Percentiles rank a stretch among this genome's conserved stretches.
These are phyloP conservation scores for Corinectria fuckeliana DNA, from an alignment of 2,329 filamentous ascomycete species.

Conservation along the genomic window DNA sequence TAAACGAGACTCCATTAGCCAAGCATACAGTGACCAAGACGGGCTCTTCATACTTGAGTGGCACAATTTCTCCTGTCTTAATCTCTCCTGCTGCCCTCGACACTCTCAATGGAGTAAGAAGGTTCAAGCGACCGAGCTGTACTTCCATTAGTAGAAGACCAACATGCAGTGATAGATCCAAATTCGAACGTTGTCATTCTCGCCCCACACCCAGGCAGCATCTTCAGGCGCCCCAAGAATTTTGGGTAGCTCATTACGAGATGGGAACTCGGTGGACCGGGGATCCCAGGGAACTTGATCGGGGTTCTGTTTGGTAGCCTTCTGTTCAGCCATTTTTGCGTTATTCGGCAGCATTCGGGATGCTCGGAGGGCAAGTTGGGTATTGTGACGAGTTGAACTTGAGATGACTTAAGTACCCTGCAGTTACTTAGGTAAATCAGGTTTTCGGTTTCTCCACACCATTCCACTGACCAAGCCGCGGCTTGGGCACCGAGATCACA, in stretches of 20 bases:
- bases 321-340: not conserved
- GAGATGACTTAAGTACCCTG: not conserved
- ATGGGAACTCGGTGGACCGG: not conserved
- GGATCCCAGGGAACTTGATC: not conserved
- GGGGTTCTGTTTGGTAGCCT: not conserved
- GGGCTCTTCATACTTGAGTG: not conserved
- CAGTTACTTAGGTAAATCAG: not conserved
- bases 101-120: not conserved
- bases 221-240: not conserved
- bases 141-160: not conserved
- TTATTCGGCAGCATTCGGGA: no score
- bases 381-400: not conserved
- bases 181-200: not conserved
- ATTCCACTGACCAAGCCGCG: not conserved
- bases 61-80: not conserved
- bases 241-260: not conserved
- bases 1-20: not conserved
- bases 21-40: no score
- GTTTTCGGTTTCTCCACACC: not conserved
- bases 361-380: no score
- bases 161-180: no score
- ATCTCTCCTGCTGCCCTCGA: not conserved
- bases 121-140: not conserved
- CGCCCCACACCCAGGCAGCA: conserved; percentile 7
- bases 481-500: not conserved